Conservation (phyloP, 768 basidiomycete species). For the Mycena vulgaris region DNA sequence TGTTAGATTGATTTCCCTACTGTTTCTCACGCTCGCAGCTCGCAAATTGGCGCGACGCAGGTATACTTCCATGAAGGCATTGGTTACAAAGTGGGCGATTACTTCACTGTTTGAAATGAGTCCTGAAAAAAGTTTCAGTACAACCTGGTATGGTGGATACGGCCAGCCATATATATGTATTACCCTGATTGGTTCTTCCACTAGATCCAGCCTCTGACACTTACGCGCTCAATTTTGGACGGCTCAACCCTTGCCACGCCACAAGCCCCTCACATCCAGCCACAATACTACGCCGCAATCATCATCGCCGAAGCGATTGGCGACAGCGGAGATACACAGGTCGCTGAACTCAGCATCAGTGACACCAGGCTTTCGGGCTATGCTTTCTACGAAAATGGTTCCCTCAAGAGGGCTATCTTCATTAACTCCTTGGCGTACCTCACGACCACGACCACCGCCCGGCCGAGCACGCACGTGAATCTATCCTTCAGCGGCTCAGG, state of each 20-base stretch:
- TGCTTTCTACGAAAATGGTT: slow-evolving; percentile 67
- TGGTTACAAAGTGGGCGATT: slow-evolving; percentile 65
- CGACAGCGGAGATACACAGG: slow-evolving; percentile 53
- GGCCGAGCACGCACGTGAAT: slow-evolving; percentile 60
- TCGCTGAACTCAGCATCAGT: slow-evolving; percentile 64
- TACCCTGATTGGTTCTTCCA: slow-evolving; percentile 12
- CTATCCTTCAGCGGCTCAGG: slow-evolving; percentile 52
- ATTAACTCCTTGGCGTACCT: slow-evolving; percentile 73
- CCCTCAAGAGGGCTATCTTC: slow-evolving; percentile 65
- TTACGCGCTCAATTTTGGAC: slow-evolving; percentile 73
- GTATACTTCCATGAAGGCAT: slow-evolving; percentile 80
- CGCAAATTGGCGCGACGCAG: slow-evolving; percentile 67
- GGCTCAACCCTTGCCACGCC: slow-evolving; percentile 68
- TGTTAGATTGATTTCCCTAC: slow-evolving; percentile 8
- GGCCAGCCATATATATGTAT: slow-evolving; percentile 5
- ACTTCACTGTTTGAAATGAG: slow-evolving; percentile 24
- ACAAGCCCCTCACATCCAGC: slow-evolving; percentile 72
- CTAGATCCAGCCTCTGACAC: slow-evolving; percentile 74
- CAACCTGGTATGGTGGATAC: slow-evolving; percentile 61
- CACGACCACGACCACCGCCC: slow-evolving; percentile 46
- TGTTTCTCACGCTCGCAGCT: slow-evolving; percentile 31
- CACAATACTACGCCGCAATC: slow-evolving; percentile 75
- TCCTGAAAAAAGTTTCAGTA: slow-evolving; percentile 51
- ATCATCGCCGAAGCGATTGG: slow-evolving; percentile 74
- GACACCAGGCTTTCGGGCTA: slow-evolving; percentile 72